Evolutionary conservation across 768 basidiomycete species (phyloP).

Genomic region (Ramaria sp.): DNA sequence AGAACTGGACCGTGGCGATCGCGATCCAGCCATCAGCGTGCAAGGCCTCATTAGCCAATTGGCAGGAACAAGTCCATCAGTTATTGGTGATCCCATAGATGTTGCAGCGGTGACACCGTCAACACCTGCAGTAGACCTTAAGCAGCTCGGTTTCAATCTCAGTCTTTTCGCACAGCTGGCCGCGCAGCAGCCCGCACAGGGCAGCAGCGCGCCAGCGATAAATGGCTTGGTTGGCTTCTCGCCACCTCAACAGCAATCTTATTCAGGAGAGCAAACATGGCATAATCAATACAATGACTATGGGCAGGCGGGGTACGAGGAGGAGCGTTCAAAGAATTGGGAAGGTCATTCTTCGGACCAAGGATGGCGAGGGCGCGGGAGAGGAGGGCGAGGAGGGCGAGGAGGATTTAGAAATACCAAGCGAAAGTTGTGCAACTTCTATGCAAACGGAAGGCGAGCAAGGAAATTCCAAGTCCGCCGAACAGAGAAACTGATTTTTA

Average conservation of each 20-base stretch:
- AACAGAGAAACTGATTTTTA: slow-evolving; percentile 27
- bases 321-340: slow-evolving; percentile 8
- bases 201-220: slow-evolving; percentile 55
- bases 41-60: slow-evolving; percentile 9
- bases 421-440: slow-evolving; percentile 86
- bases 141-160: slow-evolving; percentile 34
- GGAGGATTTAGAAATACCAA: slow-evolving; percentile 68
- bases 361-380: slow-evolving; percentile 25
- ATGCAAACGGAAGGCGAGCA: slow-evolving; percentile 88
- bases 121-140: slow-evolving; percentile 17
- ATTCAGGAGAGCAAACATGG: slow-evolving; percentile 29
- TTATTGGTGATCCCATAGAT: slow-evolving; percentile 26
- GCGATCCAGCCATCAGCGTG: background rate
- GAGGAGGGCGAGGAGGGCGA: slow-evolving; percentile 37
- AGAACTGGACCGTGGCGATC: slow-evolving; percentile 7
- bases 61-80: slow-evolving; percentile 29
- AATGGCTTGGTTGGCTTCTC: slow-evolving; percentile 1
- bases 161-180: slow-evolving; percentile 30
- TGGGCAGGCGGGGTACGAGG: slow-evolving; percentile 19
- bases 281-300: slow-evolving; percentile 33
- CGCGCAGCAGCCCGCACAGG: slow-evolving; percentile 37
- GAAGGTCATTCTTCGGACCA: slow-evolving; percentile 2
- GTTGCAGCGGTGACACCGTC: slow-evolving; percentile 27
- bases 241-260: background rate
- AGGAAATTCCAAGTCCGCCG: slow-evolving; percentile 24